Evolutionary conservation across 345 rosid species (phyloP).

Genomic region (Eucalyptus regnans): DNA sequence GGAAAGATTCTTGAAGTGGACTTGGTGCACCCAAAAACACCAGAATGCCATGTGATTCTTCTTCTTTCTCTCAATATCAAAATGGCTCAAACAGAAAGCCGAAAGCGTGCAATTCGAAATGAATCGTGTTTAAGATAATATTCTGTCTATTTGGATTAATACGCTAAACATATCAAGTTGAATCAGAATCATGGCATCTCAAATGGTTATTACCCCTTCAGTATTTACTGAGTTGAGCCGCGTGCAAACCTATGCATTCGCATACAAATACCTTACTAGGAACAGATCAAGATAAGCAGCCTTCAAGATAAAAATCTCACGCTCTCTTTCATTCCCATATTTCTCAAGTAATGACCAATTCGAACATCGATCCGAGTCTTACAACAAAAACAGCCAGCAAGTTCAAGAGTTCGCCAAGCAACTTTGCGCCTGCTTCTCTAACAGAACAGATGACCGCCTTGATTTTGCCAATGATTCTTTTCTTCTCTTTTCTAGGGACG

Average conservation of each 20-base stretch:
- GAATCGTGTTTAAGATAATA: not conserved
- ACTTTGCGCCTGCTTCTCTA: constrained; percentile 55
- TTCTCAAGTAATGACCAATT: not conserved
- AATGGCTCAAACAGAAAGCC: not conserved
- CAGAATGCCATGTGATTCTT: not conserved
- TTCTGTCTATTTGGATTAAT: not conserved
- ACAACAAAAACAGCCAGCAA: not conserved
- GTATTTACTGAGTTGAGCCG: not conserved
- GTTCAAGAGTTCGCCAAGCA: constrained; percentile 11
- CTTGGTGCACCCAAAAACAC: not conserved
- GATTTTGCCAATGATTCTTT: constrained; percentile 68
- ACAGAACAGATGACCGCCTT: constrained; percentile 76
- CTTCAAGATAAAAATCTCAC: not conserved
- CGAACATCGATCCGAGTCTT: not conserved
- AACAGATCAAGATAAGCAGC: not conserved
- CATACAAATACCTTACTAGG: not conserved
- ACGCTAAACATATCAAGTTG: not conserved
- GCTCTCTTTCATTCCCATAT: not conserved
- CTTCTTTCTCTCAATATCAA: not conserved
- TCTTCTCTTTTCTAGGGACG: constrained; percentile 58
- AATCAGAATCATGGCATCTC: not conserved
- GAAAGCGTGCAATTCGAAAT: not conserved
- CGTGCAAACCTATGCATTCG: not conserved
- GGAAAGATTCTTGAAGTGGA: not conserved
- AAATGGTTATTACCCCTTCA: not conserved